These are phyloP conservation scores for Lactarius evosmus DNA, from an alignment of 768 basidiomycete genomes.

Conservation along the genomic window DNA sequence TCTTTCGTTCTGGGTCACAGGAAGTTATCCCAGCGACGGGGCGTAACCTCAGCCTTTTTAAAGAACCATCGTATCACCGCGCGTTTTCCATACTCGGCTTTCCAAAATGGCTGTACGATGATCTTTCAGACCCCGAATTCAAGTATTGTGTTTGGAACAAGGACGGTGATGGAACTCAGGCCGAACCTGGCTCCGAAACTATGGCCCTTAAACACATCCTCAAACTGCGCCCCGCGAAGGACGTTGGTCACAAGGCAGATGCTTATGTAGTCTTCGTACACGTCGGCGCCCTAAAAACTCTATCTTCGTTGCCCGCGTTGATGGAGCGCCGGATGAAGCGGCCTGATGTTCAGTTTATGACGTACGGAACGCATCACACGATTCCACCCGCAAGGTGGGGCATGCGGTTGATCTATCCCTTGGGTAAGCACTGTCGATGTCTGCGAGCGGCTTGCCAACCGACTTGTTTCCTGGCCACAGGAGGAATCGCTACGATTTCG, in stretches of 20 bases:
- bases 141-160: constrained; percentile 27
- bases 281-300: constrained; percentile 48
- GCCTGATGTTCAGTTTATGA: constrained; percentile 55
- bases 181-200: constrained; percentile 13
- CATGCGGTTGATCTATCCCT: constrained; percentile 63
- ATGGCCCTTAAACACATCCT: constrained; percentile 16
- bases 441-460: neutral
- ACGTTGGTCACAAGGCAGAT: constrained; percentile 33
- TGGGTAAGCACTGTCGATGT: constrained; percentile 45
- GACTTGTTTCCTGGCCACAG: constrained; percentile 36
- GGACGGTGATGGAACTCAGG: constrained; percentile 16
- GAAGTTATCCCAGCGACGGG: constrained; percentile 3
- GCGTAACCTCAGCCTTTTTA: constrained; percentile 8
- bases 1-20: neutral
- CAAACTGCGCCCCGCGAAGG: constrained; percentile 16
- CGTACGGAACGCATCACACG: constrained; percentile 61
- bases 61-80: constrained; percentile 21
- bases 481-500: constrained; percentile 72
- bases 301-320: constrained; percentile 51
- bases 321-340: constrained; percentile 45
- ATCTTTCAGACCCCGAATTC: constrained; percentile 1
- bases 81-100: constrained; percentile 21
- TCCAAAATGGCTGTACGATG: constrained; percentile 23
- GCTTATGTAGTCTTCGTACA: constrained; percentile 63
- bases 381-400: constrained; percentile 55